Base-by-base conservation (phyloP, 108 stramenopile genomes). In the Chaetoceros tenuissimus region DNA sequence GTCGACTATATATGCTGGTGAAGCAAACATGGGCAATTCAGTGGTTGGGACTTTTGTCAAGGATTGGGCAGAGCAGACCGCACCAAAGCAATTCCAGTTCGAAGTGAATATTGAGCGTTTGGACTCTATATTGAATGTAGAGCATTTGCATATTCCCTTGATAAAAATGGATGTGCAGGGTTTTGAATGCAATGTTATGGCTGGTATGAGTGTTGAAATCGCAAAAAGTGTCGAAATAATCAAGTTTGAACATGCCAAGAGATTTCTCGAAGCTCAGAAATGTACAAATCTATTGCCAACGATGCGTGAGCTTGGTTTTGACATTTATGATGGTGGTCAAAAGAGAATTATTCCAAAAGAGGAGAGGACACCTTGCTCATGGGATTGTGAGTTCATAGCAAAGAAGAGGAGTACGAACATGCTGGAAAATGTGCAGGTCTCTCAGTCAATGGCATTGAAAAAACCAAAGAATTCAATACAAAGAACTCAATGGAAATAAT, bases 81-180 rank as follows among this genome's bases (percentile, higher is more conserved):
- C 16, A 16, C 10, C 16, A 10, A 5, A 21, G 21, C 10, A 16
- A 51, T 8, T 22, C 10, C 13, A 10, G 49, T 21, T 22, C 7
- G 8, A 47, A 47, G 34, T 60, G 7, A 17, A 55, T 20, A 47
- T 63, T 40, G 62, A 63, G 28, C 25, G 62, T 18, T 52, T 63
- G n/a, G 62, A 63, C 31, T 31, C 27, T 20, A 55, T 63, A 16
- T 13, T 57, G 27, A 25, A 57, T 1, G 25, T 54, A 17, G 30
- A 53, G 24, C 3, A 31, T 2, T 24, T 43, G 2, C 29, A 29
- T 3, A 43, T 63, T 19, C 23, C 23, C 44, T 52, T 63, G 28
- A 28, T 63, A 30, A 63, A 63, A 46, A 48, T 63, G 62, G 62
- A 63, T 55, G 62, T 28, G 17, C 62, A 63, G 27, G 62, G 53